Base-by-base conservation (phyloP, 306 rosid genomes). In the Quercus variabilis region DNA sequence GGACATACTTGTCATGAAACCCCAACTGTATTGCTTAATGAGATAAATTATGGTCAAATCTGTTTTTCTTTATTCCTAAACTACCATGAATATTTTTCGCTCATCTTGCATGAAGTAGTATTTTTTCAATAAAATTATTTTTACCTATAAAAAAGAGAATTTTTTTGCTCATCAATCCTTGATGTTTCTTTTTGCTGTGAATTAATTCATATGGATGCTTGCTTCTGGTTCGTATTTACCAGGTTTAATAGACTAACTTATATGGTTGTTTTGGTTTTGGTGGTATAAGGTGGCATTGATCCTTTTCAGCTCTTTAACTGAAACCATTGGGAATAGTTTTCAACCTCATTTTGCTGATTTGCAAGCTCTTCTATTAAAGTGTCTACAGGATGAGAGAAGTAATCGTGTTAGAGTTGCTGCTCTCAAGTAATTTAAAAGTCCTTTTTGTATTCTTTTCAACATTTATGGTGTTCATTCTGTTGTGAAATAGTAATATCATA, bases 281-380 rank as follows among this genome's bases (percentile, higher is more conserved):
- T 84, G 82, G 75, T 85, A 76, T 55, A 80, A 96, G 99, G 99
- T 96, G 84, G 97, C 98, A 17, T 86, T 96, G 84, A 92, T 96
- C 83, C 96, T 96, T 74, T 96, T 96, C 92, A 93, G 99, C 83
- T 96, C 99, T 54, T 86, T 96, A 78, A 96, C 99, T 31, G 99
- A 96, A 91, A 96, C 99, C 54, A 89, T 91, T 64, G 99, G 99
- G 85, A 88, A 83, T 74, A 72, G 97, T 5, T 96, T 96, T 84
- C 92, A 83, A 55, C 99, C 98, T 0, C 89, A 93, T 88, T 93
- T 93, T 11, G 75, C 94, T 20, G 91, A 89, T 82, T 90, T 93
- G 91, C 99, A 96, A 89, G 92, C 92, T 76, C 94, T 96, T 80
- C 86, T 96, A 33, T 93, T 96, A 71, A 96, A 96, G 87, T 96